Percentiles rank a stretch among this genome's conserved stretches.
Conservation (phyloP, 1,284 basidiomycete species). For the Tilletia caries region DNA sequence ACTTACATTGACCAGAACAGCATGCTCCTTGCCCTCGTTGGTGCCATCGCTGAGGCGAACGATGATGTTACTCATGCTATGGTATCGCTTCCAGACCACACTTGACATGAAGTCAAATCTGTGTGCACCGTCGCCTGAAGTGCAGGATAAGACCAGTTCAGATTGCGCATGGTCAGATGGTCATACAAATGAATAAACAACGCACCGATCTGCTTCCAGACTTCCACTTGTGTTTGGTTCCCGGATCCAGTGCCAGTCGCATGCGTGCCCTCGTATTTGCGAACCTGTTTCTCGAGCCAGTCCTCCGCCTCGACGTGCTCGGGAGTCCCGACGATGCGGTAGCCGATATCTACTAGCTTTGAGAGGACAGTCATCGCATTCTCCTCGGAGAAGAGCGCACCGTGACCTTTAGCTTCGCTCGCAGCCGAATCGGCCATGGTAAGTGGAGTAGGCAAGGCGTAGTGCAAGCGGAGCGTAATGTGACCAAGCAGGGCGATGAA, state of each 20-base stretch:
- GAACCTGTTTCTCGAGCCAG: conserved; percentile 72
- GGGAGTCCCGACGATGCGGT: conserved; percentile 82
- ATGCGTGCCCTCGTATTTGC: conserved; percentile 57
- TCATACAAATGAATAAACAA: background rate
- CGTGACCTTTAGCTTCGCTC: conserved; percentile 17
- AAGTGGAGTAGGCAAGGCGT: conserved; percentile 41
- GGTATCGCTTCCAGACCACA: conserved; percentile 86
- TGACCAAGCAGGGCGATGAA: conserved; percentile 29
- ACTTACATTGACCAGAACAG: conserved; percentile 65
- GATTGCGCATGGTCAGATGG: background rate
- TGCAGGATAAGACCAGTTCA: background rate
- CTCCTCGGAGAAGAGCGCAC: conserved; percentile 40
- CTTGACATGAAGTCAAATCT: conserved; percentile 53
- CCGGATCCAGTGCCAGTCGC: conserved; percentile 23
- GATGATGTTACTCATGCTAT: conserved; percentile 79
- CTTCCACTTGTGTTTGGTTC: conserved; percentile 45
- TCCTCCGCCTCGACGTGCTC: conserved; percentile 81
- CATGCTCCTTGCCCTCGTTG: conserved; percentile 66
- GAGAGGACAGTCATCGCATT: conserved; percentile 45
- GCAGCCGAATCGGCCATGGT: conserved; percentile 19
- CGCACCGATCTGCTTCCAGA: conserved; percentile 44
- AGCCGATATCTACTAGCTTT: conserved; percentile 70
- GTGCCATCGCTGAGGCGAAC: conserved; percentile 82
- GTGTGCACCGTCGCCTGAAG: conserved; percentile 41
- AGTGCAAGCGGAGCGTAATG: conserved; percentile 40